Conservation (phyloP, 257 asterid genomes). For the Hygrophila difformis region DNA sequence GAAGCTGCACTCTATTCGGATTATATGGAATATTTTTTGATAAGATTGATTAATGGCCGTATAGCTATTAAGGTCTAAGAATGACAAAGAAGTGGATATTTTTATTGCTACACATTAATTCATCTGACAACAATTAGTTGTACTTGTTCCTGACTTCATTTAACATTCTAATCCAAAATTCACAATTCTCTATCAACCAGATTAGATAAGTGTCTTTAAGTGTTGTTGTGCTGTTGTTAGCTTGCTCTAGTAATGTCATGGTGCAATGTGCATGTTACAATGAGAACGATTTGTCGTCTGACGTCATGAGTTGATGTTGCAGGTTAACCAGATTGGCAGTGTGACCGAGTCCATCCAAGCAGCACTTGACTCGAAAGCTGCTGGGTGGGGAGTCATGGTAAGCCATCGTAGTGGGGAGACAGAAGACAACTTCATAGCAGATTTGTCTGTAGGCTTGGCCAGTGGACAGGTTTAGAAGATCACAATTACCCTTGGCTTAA, state of each 20-base stretch:
- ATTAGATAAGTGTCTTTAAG: no score
- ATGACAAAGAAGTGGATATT: no score
- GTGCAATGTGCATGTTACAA: no score
- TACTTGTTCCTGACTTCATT: not conserved
- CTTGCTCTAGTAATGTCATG: no score
- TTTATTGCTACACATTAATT: no score
- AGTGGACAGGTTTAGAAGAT: conserved; percentile 99
- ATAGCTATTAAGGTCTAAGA: no score
- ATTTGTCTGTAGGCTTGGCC: conserved; percentile 91
- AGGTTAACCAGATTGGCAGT: conserved; percentile 97
- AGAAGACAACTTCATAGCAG: conserved; percentile 97
- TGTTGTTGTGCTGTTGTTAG: no score
- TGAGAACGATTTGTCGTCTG: not conserved
- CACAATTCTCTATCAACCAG: no score
- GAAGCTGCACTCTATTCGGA: no score
- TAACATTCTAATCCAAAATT: not conserved
- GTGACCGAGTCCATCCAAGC: conserved; percentile 98
- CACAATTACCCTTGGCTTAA: no score
- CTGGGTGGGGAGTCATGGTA: conserved; percentile 99
- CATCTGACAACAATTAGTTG: conserved; percentile 15
- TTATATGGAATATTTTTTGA: no score
- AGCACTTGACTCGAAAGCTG: conserved; percentile 95
- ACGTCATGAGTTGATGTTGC: conserved; percentile 16
- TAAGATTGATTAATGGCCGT: no score
- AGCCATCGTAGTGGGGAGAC: conserved; percentile 99